Percentiles rank a stretch among this genome's conserved stretches.
These are phyloP conservation scores for Pontederia crassipes DNA, from an alignment of 176 grass and related monocot species.

Conservation along the genomic window DNA sequence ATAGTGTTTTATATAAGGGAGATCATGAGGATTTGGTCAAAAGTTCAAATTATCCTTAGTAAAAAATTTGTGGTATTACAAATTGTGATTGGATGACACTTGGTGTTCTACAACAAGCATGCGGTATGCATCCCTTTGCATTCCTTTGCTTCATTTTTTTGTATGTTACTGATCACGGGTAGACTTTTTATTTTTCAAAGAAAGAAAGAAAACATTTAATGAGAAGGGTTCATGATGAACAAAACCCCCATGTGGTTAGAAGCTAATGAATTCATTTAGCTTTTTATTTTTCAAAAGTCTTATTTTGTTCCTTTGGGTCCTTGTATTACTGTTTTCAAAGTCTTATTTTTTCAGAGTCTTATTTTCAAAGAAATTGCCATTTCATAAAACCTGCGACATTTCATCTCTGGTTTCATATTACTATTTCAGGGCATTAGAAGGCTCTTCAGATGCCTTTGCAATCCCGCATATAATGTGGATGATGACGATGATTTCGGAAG, in stretches of 20 bases:
- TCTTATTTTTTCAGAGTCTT: no score
- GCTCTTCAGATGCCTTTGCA: constrained; percentile 92
- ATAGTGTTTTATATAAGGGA: no score
- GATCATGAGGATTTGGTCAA: no score
- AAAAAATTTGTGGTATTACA: no score
- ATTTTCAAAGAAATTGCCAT: no score
- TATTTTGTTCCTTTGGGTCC: no score
- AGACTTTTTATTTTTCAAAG: not conserved
- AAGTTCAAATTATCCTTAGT: no score
- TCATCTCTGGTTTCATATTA: not conserved
- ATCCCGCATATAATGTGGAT: constrained; percentile 90
- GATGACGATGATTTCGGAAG: constrained; percentile 51
- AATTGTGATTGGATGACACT: constrained; percentile 87
- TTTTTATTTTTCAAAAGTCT: no score
- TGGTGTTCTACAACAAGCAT: constrained; percentile 82
- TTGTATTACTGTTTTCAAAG: no score
- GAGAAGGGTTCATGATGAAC: constrained; percentile 3
- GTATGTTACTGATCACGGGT: not conserved
- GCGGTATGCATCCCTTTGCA: constrained; percentile 45
- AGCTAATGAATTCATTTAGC: no score
- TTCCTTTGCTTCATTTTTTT: not conserved
- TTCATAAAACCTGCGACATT: not conserved
- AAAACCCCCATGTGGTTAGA: no score
- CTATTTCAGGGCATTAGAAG: constrained; percentile 79
- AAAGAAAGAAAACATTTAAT: not conserved